Evolutionary conservation across 371 early-diverging fungal genomes (phyloP), one percentile per base, ranked within the genome.

Genomic region (Apophysomyces trapeziformis): DNA sequence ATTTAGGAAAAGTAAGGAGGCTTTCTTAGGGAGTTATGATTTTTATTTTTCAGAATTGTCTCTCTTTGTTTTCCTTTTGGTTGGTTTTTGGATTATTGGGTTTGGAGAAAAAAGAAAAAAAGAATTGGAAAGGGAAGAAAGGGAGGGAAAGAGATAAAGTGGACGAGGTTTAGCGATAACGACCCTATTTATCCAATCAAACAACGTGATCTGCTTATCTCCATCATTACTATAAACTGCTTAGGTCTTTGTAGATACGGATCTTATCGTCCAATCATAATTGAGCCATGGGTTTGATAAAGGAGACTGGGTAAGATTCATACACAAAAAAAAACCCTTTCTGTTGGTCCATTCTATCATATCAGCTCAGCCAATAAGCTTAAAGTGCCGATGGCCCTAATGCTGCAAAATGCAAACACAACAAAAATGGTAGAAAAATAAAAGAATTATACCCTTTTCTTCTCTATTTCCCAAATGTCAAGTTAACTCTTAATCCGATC

Each of bases 161-260:
- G 21, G 54, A 50, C 54, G 9, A 26, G 16, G 54, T 26, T 9
- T 21, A 50, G 54, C 54, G 54, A 50, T 50, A 50, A 50, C 54
- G 9, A n/a, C 54, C 54, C 21, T 50, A 50, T 50, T 50, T 50
- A 50, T 50, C 54, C 54, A 50, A 50, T 50, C 54, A 50, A 21
- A 26, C 54, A 50, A 50, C 54, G 54, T 50, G 54, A 50, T 50
- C 54, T 16, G 21, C 54, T 50, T 50, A 50, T 50, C 54, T 50
- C 54, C 54, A 50, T 50, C 54, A 50, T 50, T 50, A 50, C 54
- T 50, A 50, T 50, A 50, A 50, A 50, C 21, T 21, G 54, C 54
- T 21, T 50, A 50, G 54, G 32, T 26, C 54, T 18, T 26, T 50
- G 54, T 50, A 50, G 54, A 50, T 50, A 50, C 54, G 21, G 21